Base-by-base conservation (phyloP, 148 eudicot species). In the Camellia sinensis region DNA sequence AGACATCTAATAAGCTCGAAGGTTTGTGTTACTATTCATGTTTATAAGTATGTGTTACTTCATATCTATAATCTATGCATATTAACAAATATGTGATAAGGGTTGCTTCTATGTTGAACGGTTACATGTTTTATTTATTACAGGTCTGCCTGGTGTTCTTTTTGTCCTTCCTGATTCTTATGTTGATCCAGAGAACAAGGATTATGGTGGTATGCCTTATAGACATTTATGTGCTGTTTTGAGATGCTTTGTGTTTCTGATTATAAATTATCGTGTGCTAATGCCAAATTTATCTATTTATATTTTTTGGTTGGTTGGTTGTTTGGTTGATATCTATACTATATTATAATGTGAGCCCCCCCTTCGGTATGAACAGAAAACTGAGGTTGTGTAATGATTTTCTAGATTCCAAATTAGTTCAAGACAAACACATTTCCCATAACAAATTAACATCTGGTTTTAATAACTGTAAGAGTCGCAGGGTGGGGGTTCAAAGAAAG, bases 141-240 rank as follows among this genome's bases (percentile, higher is more conserved):
- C 83, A 96, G 98, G 94, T 74, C 76, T 92, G 72, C 98, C 98
- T 72, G 99, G 98, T 75, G 98, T 96, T 70, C 81, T 96, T 17
- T 96, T 96, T 78, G 98, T 93, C 67, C 97, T 96, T 40, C 99
- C 99, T 7, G 99, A 96, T 87, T 96, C 98, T 18, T 96, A 96
- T 87, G 99, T 94, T 57, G 99, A 96, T 86, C 87, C 95, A n/a
- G 99, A 94, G 80, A 80, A 93, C 86, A 92, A 96, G 88, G 98
- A 96, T 74, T 96, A 96, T 80, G 98, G 99, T 84, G 99, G 98
- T 96, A 88, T 37, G 78, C 71, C 14, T 37, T 80, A 7, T 54
- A 17, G 53, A 46, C 8, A 52, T 21, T 21, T 40, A 8, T n/a
- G 61, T 21, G 21, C 17, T 59, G 44, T 76, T 57, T 80, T 50